Evolutionary conservation across 2,329 filamentous ascomycete genomes (phyloP), one percentile per base, ranked within the genome.

Genomic region (Eutypa lata): DNA sequence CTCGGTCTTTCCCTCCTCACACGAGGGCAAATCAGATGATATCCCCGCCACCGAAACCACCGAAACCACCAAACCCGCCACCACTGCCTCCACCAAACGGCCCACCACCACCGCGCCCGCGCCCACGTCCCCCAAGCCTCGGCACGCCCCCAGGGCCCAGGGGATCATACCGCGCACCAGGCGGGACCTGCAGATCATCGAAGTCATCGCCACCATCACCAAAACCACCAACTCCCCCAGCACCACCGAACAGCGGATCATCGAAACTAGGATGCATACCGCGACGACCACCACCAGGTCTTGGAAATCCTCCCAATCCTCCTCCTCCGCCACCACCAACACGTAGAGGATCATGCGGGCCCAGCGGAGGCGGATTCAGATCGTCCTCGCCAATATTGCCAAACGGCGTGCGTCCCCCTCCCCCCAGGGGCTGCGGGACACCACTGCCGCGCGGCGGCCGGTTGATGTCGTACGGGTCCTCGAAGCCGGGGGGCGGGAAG

Each of bases 201-300:
- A 88, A 85, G 65, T 92, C 82, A 64, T 81, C 87, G 0, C 73
- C 71, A 16, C 68, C 76, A 35, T 72, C 87, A 16, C 68, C 76
- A 33, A 72, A 70, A 10, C 75, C 71, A 1, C 76, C 78, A 7
- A 75, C 75, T 10, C 69, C 71, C 0, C 86, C 42, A 5, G 21
- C n/a, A 5, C 42, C 87, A 6, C 80, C 80, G 66, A 96, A 96
- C 47, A 97, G 71, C 7, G 90, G 91, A 66, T 97, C 92, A 62
- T 96, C 91, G 68, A 96, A 94, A 0, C 92, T 96, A 1, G 94
- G 94, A 71, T 97, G 90, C 94, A 99, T 99, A 1, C 94, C 94
- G 13, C 88, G 85, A 13, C 88, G 85, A 11, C 81, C 81, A 19
- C 85, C 81, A 14, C 83, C 82, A 1, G 78, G 76, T n/a, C 78